Base-by-base conservation (phyloP, 2,329 filamentous ascomycete genomes). In the Fusarium tricinctum region DNA sequence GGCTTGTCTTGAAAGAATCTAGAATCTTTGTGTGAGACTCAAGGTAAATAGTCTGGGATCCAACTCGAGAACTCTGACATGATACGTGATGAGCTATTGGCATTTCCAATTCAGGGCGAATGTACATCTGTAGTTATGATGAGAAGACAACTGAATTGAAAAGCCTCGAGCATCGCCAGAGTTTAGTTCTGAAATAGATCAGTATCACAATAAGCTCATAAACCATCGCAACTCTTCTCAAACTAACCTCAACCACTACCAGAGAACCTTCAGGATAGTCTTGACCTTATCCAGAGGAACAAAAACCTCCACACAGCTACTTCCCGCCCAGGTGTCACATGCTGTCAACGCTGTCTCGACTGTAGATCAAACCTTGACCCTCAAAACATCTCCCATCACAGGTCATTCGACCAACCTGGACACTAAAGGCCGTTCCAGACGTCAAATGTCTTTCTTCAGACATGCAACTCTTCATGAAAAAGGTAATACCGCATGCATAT, bases 381-480 rank as follows among this genome's bases (percentile, higher is more conserved):
- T 6, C 17, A 38, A 10, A 17, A 5, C 8, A 10, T 4, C 35
- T 10, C 10, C 4, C 10, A n/a, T n/a, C 35, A 19, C 8, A 23
- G 9, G 15, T 8, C 3, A 13, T 35, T 28, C 32, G 8, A 6
- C 8, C 15, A 12, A 38, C 17, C 32, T 14, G 12, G 39, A 20
- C 8, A 30, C 5, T 14, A 17, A 12, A 23, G 50, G 22, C 39
- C 17, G 28, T 50, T 50, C 44, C 44, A 46, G 33, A 46, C 35
- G 33, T 14, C 23, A 46, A 23, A 9, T 38, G 17, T 23, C 8
- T 22, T n/a, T 39, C 4, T 8, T 5, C n/a, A 30, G 9, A 5
- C 28, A 55, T 35, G 38, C 23, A 12, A 17, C 42, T 49, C 42
- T 60, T 19, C 20, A n/a, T 59, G 13, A 23, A 48, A 60, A 20